phyloP scores from a whole-genome alignment of 176 grass and related monocot species.

The Typha latifolia region DNA sequence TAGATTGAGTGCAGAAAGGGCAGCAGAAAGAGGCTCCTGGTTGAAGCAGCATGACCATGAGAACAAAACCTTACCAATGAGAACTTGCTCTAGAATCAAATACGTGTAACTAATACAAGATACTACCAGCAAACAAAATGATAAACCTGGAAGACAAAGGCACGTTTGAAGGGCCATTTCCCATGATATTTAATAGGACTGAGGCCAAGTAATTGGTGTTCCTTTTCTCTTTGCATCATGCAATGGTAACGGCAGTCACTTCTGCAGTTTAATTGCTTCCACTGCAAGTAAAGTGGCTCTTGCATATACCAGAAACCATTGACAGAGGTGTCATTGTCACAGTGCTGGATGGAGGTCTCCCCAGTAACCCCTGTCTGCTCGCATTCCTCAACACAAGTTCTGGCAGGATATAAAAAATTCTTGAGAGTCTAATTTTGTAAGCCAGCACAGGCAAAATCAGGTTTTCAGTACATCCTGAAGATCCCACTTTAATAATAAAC shows the following conservation, averaged over 20 bases:
- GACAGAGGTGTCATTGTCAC: constrained; percentile 31
- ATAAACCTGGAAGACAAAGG: constrained; percentile 72
- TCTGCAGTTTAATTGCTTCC: constrained; percentile 70
- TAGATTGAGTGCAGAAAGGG: constrained; percentile 61
- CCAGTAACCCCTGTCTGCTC: constrained; percentile 41
- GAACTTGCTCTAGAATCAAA: not conserved
- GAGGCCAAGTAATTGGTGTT: constrained; percentile 51
- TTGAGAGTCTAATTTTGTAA: not conserved
- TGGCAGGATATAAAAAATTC: constrained; percentile 24
- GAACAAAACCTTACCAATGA: constrained; percentile 1
- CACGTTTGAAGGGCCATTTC: constrained; percentile 69
- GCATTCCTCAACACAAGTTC: constrained; percentile 64
- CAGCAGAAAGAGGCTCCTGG: constrained; percentile 73
- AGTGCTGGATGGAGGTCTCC: constrained; percentile 33
- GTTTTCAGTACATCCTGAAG: too few species aligned
- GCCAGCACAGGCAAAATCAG: not conserved
- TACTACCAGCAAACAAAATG: not conserved
- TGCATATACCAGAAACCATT: constrained; percentile 51
- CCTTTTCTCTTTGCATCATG: constrained; percentile 73
- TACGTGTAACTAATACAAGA: not conserved
- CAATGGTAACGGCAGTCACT: constrained; percentile 74
- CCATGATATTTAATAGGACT: constrained; percentile 82
- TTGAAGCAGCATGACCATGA: constrained; percentile 10
- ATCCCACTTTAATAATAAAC: too few species aligned
- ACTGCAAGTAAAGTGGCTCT: constrained; percentile 57